Percentiles rank a stretch among this genome's conserved stretches.
Conservation (phyloP, 768 basidiomycete species). For the Mycena rosella region DNA sequence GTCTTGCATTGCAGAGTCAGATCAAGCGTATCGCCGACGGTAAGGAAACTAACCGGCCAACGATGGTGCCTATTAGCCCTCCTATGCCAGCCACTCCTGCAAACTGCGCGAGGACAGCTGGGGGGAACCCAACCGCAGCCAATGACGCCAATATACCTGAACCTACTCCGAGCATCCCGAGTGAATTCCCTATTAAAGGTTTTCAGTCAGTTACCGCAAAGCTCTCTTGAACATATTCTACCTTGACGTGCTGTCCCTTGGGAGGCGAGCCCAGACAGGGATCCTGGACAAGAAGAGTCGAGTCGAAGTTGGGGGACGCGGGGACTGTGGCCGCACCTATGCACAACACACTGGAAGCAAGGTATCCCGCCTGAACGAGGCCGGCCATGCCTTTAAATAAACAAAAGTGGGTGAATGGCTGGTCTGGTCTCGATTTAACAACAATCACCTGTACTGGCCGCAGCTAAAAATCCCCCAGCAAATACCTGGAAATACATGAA, state of each 20-base stretch:
- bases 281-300: conserved; percentile 59
- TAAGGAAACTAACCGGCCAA: conserved; percentile 59
- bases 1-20: conserved; percentile 49
- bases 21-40: neutral
- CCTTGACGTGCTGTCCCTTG: conserved; percentile 88
- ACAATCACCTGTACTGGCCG: conserved; percentile 77
- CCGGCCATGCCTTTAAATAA: conserved; percentile 66
- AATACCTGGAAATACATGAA: conserved; percentile 59
- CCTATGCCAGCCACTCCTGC: conserved; percentile 83
- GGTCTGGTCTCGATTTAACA: neutral
- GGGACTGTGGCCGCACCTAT: no score
- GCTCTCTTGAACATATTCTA: neutral
- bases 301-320: no score
- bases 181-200: conserved; percentile 61
- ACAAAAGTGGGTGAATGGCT: neutral
- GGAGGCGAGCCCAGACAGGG: conserved; percentile 83
- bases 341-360: conserved; percentile 88
- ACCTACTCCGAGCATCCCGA: conserved; percentile 89
- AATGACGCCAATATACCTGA: conserved; percentile 67
- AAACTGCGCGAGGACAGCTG: conserved; percentile 82
- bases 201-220: neutral
- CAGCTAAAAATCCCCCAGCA: conserved; percentile 84
- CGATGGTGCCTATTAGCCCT: conserved; percentile 73
- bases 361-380: conserved; percentile 89
- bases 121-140: conserved; percentile 85